A percentile compares a stretch with the other conserved stretches of the same genome.
Conservation (phyloP, 2,329 filamentous ascomycete genomes). For the Diaporthe batatas region DNA sequence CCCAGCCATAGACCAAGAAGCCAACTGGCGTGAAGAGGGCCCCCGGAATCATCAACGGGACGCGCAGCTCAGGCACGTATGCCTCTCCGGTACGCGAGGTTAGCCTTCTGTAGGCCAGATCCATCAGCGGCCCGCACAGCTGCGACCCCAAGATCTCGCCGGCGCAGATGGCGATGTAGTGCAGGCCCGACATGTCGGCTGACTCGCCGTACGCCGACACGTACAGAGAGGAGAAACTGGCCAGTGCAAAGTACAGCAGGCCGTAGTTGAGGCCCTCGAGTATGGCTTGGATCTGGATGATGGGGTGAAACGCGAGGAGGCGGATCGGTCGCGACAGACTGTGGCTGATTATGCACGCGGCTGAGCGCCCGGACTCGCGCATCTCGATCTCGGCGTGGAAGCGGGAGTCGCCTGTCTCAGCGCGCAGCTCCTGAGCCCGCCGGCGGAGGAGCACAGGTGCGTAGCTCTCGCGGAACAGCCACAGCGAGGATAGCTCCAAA, state of each 20-base stretch:
- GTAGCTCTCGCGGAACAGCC: conserved; percentile 56
- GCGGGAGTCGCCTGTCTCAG: conserved; percentile 23
- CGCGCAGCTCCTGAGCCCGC: conserved; percentile 8
- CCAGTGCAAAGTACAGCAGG: conserved; percentile 73
- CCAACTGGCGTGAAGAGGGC: conserved; percentile 58
- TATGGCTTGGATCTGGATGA: conserved; percentile 67
- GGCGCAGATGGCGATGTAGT: conserved; percentile 73
- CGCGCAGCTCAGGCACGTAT: conserved; percentile 64
- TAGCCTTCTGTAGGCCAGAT: conserved; percentile 53
- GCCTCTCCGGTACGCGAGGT: conserved; percentile 43
- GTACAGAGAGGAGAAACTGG: conserved; percentile 71
- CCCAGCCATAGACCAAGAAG: conserved; percentile 60
- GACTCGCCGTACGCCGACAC: conserved; percentile 64
- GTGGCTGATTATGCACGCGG: conserved; percentile 43
- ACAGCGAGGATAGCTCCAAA: conserved; percentile 51
- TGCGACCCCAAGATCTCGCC: conserved; percentile 72
- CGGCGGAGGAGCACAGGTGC: conserved; percentile 51
- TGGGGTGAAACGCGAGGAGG: conserved; percentile 70
- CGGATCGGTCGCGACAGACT: conserved; percentile 68
- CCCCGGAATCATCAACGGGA: conserved; percentile 56
- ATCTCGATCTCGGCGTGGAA: conserved; percentile 56
- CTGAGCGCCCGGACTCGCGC: conserved; percentile 49
- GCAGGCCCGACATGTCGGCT: conserved; percentile 70
- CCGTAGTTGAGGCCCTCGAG: conserved; percentile 73
- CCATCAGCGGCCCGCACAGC: conserved; percentile 59